A percentile compares a stretch with the other conserved stretches of the same genome.
phyloP scores from a whole-genome alignment of 2,329 filamentous ascomycete genomes.

The Blastomyces gilchristii region DNA sequence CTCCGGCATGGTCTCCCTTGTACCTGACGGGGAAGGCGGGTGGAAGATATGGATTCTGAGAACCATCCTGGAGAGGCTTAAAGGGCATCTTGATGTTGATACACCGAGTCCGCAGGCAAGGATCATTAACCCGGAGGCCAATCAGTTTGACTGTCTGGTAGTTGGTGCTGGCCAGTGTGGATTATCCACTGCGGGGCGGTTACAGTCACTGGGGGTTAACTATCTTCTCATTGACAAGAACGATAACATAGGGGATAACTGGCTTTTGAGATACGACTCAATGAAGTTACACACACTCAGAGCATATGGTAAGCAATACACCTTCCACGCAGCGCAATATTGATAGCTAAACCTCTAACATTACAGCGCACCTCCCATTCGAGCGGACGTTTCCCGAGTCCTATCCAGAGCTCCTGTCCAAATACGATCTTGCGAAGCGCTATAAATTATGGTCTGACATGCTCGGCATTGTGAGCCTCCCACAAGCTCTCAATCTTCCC shows the following conservation, averaged over 20 bases:
- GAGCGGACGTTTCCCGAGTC: conserved; percentile 19
- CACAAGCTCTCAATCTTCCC: background rate
- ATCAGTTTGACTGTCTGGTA: conserved; percentile 23
- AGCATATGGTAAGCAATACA: conserved; percentile 8
- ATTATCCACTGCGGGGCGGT: conserved; percentile 34
- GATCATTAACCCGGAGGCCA: background rate
- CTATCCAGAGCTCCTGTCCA: conserved; percentile 18
- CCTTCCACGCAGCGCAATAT: background rate
- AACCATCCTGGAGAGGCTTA: conserved; percentile 20
- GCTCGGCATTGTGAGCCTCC: conserved; percentile 19
- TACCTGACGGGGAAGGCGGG: conserved; percentile 11
- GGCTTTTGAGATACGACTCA: conserved; percentile 39
- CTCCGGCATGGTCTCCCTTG: conserved; percentile 17
- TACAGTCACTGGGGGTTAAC: conserved; percentile 35
- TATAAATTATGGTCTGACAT: conserved; percentile 18
- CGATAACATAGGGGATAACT: conserved; percentile 36
- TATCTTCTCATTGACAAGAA: conserved; percentile 39
- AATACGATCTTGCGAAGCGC: conserved; percentile 18
- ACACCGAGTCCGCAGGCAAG: conserved; percentile 9
- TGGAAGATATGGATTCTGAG: conserved; percentile 23
- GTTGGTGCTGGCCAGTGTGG: conserved; percentile 39
- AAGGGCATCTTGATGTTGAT: conserved; percentile 18
- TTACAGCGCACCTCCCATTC: conserved; percentile 20
- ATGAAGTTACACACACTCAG: conserved; percentile 24
- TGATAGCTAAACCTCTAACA: background rate